Evolutionary conservation across 2,329 filamentous ascomycete species (phyloP), one percentile per base, ranked within the genome.

Genomic region (Colletotrichum viniferum): DNA sequence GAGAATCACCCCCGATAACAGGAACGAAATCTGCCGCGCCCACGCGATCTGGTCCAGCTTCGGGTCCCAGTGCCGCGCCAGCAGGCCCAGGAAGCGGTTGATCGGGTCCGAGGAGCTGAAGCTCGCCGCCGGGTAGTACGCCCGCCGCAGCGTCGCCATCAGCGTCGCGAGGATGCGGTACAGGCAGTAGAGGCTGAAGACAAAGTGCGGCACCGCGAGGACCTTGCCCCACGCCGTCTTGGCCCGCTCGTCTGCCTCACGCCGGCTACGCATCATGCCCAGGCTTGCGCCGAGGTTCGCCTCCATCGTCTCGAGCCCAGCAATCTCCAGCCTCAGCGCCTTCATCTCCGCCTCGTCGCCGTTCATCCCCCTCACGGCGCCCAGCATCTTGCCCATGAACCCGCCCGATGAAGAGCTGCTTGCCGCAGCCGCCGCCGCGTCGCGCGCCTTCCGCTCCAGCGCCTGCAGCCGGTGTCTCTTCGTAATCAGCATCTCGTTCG

Each of bases 11-110:
- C 95, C 95, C 9, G 93, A 95, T 6, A 98, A 89, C 26, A 95
- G 86, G 84, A 98, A 97, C 74, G 94, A 95, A 78, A 97, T 96
- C 81, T 95, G 94, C 34, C 95, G 93, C 26, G 94, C 93, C 95
- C 95, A 97, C 12, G 94, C 94, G 13, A 92, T 90, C 80, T 95
- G 94, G 84, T 98, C 94, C 30, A 98, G 90, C 76, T 93, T 91
- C 4, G 94, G 94, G 81, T 97, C 94, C 91, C 94, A 96, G 85
- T 97, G 94, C 71, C 94, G 93, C 5, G 94, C 95, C 21, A 98
- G 85, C 14, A 97, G 88, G 7, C 94, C 94, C 10, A 98, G 90
- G 76, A 96, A 89, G 77, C 95, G 94, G 85, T 94, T 97, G 82
- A 98, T 94, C 1, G 95, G 95, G 81, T 98, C 96, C 18, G 92